phyloP scores from a whole-genome alignment of 805 yeast genomes.

The Kazachstania psychrophila region DNA sequence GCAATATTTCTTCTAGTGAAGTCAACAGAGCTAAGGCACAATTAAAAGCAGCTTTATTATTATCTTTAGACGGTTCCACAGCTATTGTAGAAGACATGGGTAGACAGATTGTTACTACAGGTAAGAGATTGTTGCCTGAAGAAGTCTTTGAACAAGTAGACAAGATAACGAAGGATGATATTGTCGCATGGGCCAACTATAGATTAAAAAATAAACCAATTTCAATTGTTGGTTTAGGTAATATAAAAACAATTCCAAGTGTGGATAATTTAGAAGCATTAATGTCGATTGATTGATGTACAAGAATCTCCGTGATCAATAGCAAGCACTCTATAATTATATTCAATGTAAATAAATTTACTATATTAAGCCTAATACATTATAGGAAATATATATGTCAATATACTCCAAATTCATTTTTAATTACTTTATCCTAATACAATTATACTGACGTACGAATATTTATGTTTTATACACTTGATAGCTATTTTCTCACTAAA shows the following conservation, averaged over 20 bases:
- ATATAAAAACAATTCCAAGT: constrained; percentile 61
- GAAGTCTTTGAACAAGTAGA: constrained; percentile 56
- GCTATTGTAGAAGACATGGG: constrained; percentile 97
- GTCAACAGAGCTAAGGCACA: constrained; percentile 93
- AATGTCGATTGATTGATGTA: background rate
- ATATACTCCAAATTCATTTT: too few species aligned
- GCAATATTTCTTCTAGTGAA: constrained; percentile 72
- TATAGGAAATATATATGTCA: too few species aligned
- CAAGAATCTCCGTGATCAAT: background rate
- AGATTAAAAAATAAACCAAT: constrained; percentile 68
- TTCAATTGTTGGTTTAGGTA: constrained; percentile 88
- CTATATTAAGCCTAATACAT: too few species aligned
- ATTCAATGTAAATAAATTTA: constrained; percentile 1
- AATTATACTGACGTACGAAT: too few species aligned
- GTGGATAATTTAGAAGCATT: constrained; percentile 45
- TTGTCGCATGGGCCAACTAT: constrained; percentile 81
- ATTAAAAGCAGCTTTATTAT: constrained; percentile 79
- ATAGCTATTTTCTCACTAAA: too few species aligned
- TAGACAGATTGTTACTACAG: constrained; percentile 92
- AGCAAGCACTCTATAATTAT: background rate
- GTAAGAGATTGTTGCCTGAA: constrained; percentile 43
- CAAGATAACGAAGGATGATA: constrained; percentile 66
- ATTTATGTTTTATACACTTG: too few species aligned
- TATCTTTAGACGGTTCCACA: constrained; percentile 89
- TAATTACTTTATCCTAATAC: too few species aligned